A percentile compares a stretch with the other conserved stretches of the same genome.
These are phyloP conservation scores for Collariella sp. DNA, from an alignment of 495 filamentous ascomycete species.

Conservation along the genomic window DNA sequence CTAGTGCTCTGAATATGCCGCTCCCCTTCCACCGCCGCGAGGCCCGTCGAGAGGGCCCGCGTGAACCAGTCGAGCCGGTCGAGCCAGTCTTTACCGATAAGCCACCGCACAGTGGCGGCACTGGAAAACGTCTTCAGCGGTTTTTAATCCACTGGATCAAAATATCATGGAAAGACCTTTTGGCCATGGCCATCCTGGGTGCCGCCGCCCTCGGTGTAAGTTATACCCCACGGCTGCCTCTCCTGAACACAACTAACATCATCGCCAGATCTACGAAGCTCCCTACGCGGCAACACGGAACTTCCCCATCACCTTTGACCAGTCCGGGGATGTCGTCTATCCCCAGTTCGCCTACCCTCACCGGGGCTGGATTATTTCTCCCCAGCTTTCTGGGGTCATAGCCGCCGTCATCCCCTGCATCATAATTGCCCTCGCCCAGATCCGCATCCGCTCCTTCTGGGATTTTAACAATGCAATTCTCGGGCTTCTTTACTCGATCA, in stretches of 20 bases:
- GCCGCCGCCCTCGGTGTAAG: conserved; percentile 49
- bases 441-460: conserved; percentile 57
- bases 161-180: conserved; percentile 48
- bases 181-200: conserved; percentile 50
- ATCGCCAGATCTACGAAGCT: conserved; percentile 46
- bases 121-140: background rate
- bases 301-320: conserved; percentile 29
- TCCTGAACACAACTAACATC: conserved; percentile 2
- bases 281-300: conserved; percentile 45
- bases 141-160: conserved; percentile 41
- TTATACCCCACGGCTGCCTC: conserved; percentile 1
- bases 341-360: conserved; percentile 54
- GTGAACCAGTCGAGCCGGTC: no score
- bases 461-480: conserved; percentile 56
- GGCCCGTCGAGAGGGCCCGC: no score
- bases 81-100: background rate
- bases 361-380: conserved; percentile 55
- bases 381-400: conserved; percentile 49
- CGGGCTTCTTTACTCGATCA: conserved; percentile 52
- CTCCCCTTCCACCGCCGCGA: conserved; percentile 8
- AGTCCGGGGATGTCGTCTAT: conserved; percentile 51
- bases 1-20: background rate
- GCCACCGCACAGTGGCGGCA: background rate
- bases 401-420: conserved; percentile 47
- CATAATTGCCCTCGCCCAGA: conserved; percentile 49